Conservation (phyloP, 106 monocot species). For the Gastrodia elata region DNA sequence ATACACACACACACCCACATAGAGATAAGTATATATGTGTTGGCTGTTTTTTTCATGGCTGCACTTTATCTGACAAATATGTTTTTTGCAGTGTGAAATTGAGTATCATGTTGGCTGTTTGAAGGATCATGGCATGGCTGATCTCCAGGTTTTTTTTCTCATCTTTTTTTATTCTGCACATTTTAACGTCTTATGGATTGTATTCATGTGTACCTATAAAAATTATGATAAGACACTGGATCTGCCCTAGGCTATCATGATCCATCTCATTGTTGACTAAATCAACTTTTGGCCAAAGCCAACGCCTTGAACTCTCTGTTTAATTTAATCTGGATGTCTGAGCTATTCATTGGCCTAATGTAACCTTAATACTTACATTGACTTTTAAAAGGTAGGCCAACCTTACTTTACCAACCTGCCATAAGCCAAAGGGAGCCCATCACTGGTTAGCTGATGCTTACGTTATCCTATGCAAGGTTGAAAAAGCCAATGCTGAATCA, state of each 20-base stretch:
- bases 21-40: too few species aligned
- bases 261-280: background rate
- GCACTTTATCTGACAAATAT: background rate
- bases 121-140: slow-evolving; percentile 74
- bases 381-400: background rate
- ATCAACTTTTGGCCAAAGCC: background rate
- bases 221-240: background rate
- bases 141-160: slow-evolving; percentile 47
- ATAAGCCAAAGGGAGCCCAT: background rate
- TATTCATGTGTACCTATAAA: background rate
- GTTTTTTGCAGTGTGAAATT: slow-evolving; percentile 67
- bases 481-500: background rate
- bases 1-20: too few species aligned
- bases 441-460: background rate
- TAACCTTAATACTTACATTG: background rate
- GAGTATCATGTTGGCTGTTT: slow-evolving; percentile 96
- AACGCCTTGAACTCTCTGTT: too few species aligned
- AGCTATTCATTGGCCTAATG: background rate
- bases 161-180: background rate
- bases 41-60: background rate
- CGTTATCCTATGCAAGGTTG: too few species aligned
- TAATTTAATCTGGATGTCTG: background rate
- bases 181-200: background rate
- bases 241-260: background rate
- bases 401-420: background rate